A percentile compares a stretch with the other conserved stretches of the same genome.
Conservation (phyloP, 345 rosid species). For the Brassica cretica region DNA sequence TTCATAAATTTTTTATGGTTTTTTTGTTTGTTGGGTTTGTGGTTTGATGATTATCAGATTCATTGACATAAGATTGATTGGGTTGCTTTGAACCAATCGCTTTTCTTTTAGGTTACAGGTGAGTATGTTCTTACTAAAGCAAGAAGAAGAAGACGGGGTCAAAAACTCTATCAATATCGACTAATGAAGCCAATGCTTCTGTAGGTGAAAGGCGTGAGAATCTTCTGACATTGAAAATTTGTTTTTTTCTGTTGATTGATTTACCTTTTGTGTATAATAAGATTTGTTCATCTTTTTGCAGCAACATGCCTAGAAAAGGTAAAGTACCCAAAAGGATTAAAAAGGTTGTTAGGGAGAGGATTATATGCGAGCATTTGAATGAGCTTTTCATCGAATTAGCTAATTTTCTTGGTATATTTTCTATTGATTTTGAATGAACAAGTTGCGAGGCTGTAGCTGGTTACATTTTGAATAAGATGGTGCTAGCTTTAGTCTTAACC, state of each 20-base stretch:
- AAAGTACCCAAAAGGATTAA: conserved; percentile 73
- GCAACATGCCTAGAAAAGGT: conserved; percentile 57
- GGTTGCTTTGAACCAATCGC: background rate
- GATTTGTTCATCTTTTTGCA: background rate
- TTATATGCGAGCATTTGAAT: conserved; percentile 92
- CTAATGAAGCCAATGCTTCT: conserved; percentile 38
- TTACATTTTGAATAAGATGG: background rate
- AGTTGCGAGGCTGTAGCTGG: background rate
- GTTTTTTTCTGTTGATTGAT: background rate
- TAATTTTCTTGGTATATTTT: conserved; percentile 60
- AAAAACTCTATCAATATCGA: conserved; percentile 42
- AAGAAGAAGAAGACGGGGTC: conserved; percentile 42
- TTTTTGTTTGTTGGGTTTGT: background rate
- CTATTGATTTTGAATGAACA: no score
- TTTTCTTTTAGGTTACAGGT: conserved; percentile 4
- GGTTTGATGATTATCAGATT: background rate
- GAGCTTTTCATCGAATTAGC: conserved; percentile 81
- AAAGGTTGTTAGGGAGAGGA: conserved; percentile 89
- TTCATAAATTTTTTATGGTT: no score
- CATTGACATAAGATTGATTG: background rate
- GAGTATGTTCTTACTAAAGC: background rate
- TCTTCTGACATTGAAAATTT: background rate
- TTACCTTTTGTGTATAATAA: background rate
- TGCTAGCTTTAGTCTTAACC: background rate
- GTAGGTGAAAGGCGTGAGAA: conserved; percentile 21